Percentiles rank a stretch among this genome's conserved stretches.
Evolutionary conservation across 1,284 basidiomycete genomes (phyloP).

Genomic region (Sporisorium sorghi): DNA sequence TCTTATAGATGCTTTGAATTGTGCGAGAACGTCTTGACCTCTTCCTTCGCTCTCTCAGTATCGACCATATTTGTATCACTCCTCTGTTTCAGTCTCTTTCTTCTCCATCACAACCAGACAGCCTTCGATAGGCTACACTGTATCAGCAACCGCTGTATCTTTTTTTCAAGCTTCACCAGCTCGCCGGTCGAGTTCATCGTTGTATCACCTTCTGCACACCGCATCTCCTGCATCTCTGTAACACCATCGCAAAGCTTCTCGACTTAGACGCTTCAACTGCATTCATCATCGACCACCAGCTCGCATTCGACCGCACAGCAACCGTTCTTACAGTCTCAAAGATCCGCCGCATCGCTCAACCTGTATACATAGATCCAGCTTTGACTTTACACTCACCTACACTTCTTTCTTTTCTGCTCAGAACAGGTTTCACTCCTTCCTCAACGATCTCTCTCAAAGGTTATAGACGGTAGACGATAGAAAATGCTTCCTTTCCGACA

Average conservation of each 20-base stretch:
- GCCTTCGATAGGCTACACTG: slow-evolving; percentile 27
- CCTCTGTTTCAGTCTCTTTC: neutral
- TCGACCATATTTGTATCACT: neutral
- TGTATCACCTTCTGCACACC: neutral
- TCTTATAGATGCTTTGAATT: neutral
- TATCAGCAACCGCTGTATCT: neutral
- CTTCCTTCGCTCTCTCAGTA: neutral
- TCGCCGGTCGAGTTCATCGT: slow-evolving; percentile 17
- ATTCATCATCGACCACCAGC: neutral
- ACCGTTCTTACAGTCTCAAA: neutral
- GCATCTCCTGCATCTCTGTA: neutral
- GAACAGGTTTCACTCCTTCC: slow-evolving; percentile 5
- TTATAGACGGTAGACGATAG: slow-evolving; percentile 9
- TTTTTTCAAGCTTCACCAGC: neutral
- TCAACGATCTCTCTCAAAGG: neutral
- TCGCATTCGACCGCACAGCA: neutral
- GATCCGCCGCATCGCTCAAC: neutral
- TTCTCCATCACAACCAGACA: neutral
- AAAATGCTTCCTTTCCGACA: slow-evolving; percentile 23
- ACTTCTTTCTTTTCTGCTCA: slow-evolving; percentile 1
- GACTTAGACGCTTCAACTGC: neutral
- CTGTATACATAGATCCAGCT: neutral
- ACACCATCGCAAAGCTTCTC: neutral
- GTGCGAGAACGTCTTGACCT: neutral
- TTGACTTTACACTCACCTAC: neutral